A percentile compares a stretch with the other conserved stretches of the same genome.
Conservation (phyloP, 2,329 filamentous ascomycete species). For the Samsoniella hepiali region DNA sequence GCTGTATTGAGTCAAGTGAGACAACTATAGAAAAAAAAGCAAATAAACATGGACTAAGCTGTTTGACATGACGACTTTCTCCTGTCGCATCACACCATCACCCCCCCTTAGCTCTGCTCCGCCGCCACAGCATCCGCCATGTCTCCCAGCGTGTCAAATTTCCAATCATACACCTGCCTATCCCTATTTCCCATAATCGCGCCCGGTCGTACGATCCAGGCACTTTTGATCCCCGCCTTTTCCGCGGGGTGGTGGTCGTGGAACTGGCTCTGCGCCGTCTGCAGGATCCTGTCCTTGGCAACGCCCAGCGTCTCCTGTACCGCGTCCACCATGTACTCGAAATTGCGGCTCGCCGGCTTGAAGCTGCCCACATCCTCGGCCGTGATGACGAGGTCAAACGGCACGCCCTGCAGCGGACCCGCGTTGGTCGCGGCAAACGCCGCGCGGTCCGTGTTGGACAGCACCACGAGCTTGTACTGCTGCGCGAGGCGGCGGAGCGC, state of each 20-base stretch:
- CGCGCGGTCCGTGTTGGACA: conserved; percentile 55
- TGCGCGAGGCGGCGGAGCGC: conserved; percentile 47
- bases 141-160: conserved; percentile 53
- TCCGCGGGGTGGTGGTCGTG: conserved; percentile 67
- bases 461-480: conserved; percentile 55
- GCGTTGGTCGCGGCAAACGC: conserved; percentile 46
- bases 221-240: conserved; percentile 52
- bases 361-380: conserved; percentile 70
- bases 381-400: conserved; percentile 62
- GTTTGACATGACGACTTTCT: background rate
- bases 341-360: conserved; percentile 65
- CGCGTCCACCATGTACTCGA: conserved; percentile 59
- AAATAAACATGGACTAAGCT: background rate
- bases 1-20: conserved; percentile 16
- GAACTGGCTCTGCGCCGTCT: conserved; percentile 66
- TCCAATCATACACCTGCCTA: conserved; percentile 46
- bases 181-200: conserved; percentile 42
- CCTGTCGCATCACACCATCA: background rate
- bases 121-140: conserved; percentile 54
- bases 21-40: background rate
- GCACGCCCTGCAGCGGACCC: conserved; percentile 45
- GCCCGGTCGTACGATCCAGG: conserved; percentile 57
- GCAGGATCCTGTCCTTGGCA: conserved; percentile 53
- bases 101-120: conserved; percentile 20
- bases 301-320: conserved; percentile 54